Evolutionary conservation across 495 filamentous ascomycete genomes (phyloP).

Genomic region (Penicillium tannophilum): DNA sequence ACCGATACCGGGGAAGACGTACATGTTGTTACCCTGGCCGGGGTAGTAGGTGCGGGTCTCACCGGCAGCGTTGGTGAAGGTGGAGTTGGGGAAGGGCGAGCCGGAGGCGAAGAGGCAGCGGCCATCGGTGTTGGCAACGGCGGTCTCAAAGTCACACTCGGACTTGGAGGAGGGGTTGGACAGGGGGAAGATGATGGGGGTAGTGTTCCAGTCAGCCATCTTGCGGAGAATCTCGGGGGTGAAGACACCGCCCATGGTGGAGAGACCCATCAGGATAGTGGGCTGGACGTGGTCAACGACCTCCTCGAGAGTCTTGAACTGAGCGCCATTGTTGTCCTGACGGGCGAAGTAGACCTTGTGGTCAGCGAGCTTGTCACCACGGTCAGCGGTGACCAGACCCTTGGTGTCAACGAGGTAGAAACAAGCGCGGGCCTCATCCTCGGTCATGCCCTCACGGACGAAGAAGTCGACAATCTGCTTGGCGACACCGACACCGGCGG

Average conservation of each 20-base stretch:
- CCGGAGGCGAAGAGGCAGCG: slow-evolving; percentile 92
- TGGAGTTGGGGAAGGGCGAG: slow-evolving; percentile 81
- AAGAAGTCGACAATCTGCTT: slow-evolving; percentile 97
- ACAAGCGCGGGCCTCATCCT: slow-evolving; percentile 83
- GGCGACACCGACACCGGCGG: slow-evolving; percentile 93
- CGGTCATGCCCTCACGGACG: slow-evolving; percentile 88
- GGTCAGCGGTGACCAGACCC: slow-evolving; percentile 91
- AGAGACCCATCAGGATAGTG: slow-evolving; percentile 91
- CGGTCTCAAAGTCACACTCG: slow-evolving; percentile 94
- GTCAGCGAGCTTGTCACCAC: slow-evolving; percentile 89
- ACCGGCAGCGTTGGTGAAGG: slow-evolving; percentile 59
- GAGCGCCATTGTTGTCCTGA: slow-evolving; percentile 85
- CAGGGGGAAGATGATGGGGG: slow-evolving; percentile 90
- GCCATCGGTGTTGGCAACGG: slow-evolving; percentile 84
- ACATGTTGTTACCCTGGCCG: slow-evolving; percentile 93
- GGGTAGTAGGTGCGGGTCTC: slow-evolving; percentile 74
- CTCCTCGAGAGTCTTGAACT: slow-evolving; percentile 86
- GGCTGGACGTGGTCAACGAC: slow-evolving; percentile 93
- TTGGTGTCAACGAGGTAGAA: slow-evolving; percentile 98
- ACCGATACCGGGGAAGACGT: slow-evolving; percentile 97
- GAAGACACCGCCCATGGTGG: slow-evolving; percentile 93
- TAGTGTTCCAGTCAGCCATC: slow-evolving; percentile 78
- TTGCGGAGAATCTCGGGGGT: slow-evolving; percentile 82
- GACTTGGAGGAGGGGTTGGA: slow-evolving; percentile 95
- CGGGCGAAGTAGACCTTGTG: slow-evolving; percentile 99